phyloP scores from a whole-genome alignment of 176 grass and related monocot genomes.

The Pharus latifolius region DNA sequence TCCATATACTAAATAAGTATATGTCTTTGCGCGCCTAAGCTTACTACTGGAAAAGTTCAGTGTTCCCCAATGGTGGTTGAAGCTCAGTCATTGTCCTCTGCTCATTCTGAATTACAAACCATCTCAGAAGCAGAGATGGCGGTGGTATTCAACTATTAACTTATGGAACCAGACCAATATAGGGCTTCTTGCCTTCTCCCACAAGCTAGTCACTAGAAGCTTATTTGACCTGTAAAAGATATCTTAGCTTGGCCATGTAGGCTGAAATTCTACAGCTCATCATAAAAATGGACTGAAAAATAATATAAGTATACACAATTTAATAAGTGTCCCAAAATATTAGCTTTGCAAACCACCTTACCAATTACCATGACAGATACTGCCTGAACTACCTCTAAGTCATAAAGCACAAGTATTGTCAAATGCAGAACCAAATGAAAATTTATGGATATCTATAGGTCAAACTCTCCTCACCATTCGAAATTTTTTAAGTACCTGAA shows the following conservation, averaged over 20 bases:
- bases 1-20: too few species aligned
- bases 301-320: slow-evolving; percentile 8
- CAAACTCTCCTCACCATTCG: neutral
- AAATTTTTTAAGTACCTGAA: slow-evolving; percentile 33
- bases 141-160: too few species aligned
- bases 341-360: slow-evolving; percentile 21
- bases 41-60: too few species aligned
- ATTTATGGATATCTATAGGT: neutral
- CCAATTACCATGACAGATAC: slow-evolving; percentile 20
- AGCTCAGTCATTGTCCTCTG: too few species aligned
- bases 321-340: slow-evolving; percentile 14
- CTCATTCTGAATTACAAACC: neutral
- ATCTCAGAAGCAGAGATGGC: neutral
- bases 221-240: neutral
- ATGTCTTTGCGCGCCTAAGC: too few species aligned
- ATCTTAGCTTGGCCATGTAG: neutral
- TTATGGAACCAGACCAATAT: neutral
- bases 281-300: neutral
- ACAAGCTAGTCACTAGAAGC: neutral
- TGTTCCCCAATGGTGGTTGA: too few species aligned
- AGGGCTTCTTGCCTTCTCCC: neutral
- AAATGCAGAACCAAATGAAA: neutral
- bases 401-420: slow-evolving; percentile 7
- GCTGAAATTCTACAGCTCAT: neutral
- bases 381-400: slow-evolving; percentile 9